phyloP scores from a whole-genome alignment of 2,329 filamentous ascomycete species.

The Fusarium tuaranense region DNA sequence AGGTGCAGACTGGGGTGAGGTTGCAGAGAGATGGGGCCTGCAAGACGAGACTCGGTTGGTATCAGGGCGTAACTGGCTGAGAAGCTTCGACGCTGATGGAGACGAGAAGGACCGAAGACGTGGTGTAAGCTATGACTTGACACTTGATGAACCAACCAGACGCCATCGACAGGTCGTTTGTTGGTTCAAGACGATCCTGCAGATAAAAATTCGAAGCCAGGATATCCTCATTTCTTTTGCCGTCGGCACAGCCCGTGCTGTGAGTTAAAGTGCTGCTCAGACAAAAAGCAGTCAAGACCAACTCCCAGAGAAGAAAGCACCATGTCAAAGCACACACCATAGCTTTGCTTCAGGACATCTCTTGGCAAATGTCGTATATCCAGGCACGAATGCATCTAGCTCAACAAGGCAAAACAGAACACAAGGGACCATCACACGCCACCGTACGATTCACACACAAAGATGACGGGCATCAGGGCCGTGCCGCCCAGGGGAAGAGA shows the following conservation, averaged over 20 bases:
- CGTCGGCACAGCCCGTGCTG: neutral
- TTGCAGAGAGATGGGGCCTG: conserved; percentile 1
- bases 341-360: neutral
- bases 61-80: conserved; percentile 7
- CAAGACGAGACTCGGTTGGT: conserved; percentile 9
- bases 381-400: conserved; percentile 7
- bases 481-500: conserved; percentile 1
- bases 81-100: conserved; percentile 10
- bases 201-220: neutral
- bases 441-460: conserved; percentile 20
- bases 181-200: neutral
- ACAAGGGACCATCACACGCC: conserved; percentile 5
- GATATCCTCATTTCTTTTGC: neutral
- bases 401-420: neutral
- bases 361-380: conserved; percentile 2
- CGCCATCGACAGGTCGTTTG: neutral
- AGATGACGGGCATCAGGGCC: conserved; percentile 1
- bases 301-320: neutral
- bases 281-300: neutral
- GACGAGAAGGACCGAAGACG: conserved; percentile 19
- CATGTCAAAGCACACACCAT: conserved; percentile 1
- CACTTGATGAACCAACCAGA: neutral
- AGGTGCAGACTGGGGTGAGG: neutral
- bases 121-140: neutral
- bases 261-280: neutral